Base-by-base conservation (phyloP, 2,329 filamentous ascomycete species). In the Cladosporium sp. region DNA sequence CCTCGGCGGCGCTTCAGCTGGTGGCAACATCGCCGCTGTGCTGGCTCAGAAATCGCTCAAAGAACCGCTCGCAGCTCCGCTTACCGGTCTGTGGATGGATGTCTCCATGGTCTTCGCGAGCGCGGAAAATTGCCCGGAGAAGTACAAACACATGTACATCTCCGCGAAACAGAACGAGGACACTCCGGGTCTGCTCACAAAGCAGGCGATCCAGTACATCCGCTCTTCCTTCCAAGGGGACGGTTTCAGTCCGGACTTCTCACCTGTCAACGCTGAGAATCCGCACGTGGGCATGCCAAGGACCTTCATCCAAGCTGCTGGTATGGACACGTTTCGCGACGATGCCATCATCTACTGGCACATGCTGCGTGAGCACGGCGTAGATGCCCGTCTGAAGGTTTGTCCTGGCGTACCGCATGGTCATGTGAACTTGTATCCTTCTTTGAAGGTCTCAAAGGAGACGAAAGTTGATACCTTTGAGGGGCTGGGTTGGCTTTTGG, bases 261-360 rank as follows among this genome's bases (percentile, higher is more conserved):
- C 66, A 3, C 68, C 70, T 4, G 57, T 75, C 5, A 64, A 72
- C 34, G 63, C 59, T 36, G 59, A 61, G 32, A 70, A 61, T 1
- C 61, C 64, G 1, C 70, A 75, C 49, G 60, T 62, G 2, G 71
- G 63, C 3, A 66, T 81, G 22, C 79, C 79, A 4, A 72, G 69
- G 2, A 73, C 77, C 0, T 83, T 80, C 64, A 68, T 84, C 1
- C 78, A 82, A 62, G 71, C 81, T 0, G 75, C 73, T 59, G 81
- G 80, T 10, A 59, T 78, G 58, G 82, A 83, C 63, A 76, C 76
- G 0, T 60, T 80, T 2, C 68, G 81, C 3, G 82, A 84, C 58
- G 81, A 83, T 55, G 78, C 70, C 0, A 60, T 84, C 45, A 76
- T 83, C 0, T 83, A 82, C 60, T 80, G 81, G 61, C 66, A 73